Evolutionary conservation across 2,329 filamentous ascomycete genomes (phyloP).

Genomic region (Scorias spongiosa): DNA sequence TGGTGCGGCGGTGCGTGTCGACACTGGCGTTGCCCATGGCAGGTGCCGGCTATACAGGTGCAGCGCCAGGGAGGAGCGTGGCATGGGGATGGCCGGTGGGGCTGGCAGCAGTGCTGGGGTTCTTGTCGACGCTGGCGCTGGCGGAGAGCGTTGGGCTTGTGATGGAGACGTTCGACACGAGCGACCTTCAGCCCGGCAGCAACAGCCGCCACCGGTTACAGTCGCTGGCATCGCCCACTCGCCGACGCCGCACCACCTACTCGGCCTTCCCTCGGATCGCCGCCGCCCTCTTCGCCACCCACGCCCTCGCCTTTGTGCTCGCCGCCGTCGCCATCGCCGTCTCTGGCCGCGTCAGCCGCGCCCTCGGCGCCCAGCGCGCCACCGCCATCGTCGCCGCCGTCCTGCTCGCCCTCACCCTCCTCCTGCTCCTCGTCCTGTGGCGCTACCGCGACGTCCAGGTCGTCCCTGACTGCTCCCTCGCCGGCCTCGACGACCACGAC

Average conservation of each 20-base stretch:
- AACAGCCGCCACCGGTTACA: slow-evolving; percentile 35
- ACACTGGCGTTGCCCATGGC: slow-evolving; percentile 51
- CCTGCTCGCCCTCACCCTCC: slow-evolving; percentile 46
- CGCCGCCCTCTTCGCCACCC: slow-evolving; percentile 56
- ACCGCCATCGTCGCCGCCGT: slow-evolving; percentile 56
- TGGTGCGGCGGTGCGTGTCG: slow-evolving; percentile 53
- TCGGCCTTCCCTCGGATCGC: slow-evolving; percentile 60
- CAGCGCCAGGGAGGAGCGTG: slow-evolving; percentile 46
- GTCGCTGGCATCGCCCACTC: slow-evolving; percentile 28
- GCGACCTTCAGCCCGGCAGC: slow-evolving; percentile 59
- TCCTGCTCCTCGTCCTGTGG: slow-evolving; percentile 46
- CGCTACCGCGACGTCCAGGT: slow-evolving; percentile 54
- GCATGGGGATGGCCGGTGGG: slow-evolving; percentile 49
- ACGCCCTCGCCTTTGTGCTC: slow-evolving; percentile 53
- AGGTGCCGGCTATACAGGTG: slow-evolving; percentile 51
- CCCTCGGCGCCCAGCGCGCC: slow-evolving; percentile 50
- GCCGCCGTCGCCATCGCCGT: slow-evolving; percentile 54
- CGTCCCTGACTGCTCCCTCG: slow-evolving; percentile 44
- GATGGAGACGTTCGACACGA: slow-evolving; percentile 73
- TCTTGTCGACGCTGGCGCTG: slow-evolving; percentile 56
- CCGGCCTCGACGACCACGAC: slow-evolving; percentile 23
- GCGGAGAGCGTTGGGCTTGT: slow-evolving; percentile 62
- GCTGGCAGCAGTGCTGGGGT: slow-evolving; percentile 52
- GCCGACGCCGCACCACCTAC: slow-evolving; percentile 49
- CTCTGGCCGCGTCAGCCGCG: slow-evolving; percentile 51